phyloP scores from a whole-genome alignment of 805 yeast species.

The Vanderwaltozyma polyspora region DNA sequence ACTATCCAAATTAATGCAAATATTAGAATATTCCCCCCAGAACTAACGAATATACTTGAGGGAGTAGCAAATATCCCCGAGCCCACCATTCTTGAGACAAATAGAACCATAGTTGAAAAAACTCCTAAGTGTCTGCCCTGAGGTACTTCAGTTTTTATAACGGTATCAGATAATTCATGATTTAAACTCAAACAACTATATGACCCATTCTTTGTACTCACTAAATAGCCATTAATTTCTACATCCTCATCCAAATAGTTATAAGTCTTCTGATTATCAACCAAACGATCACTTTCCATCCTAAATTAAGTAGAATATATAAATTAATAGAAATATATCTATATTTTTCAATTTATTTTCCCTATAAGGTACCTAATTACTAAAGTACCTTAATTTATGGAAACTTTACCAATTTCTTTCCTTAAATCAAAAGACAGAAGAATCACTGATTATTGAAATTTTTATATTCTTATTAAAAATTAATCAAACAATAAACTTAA shows the following conservation, averaged over 20 bases:
- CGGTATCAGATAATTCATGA: background rate
- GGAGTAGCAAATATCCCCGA: constrained; percentile 72
- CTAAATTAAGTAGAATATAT: too few species aligned
- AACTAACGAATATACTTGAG: constrained; percentile 50
- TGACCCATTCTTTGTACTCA: background rate
- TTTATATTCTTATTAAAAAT: too few species aligned
- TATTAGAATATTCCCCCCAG: constrained; percentile 54
- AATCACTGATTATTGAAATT: too few species aligned
- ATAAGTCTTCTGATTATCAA: background rate
- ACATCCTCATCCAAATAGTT: background rate
- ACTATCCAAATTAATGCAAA: constrained; percentile 54
- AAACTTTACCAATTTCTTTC: too few species aligned
- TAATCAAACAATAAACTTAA: too few species aligned
- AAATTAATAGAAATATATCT: background rate
- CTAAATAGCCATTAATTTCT: background rate
- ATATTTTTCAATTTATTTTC: too few species aligned
- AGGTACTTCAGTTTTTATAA: constrained; percentile 30
- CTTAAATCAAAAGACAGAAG: too few species aligned
- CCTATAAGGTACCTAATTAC: too few species aligned
- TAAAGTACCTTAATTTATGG: too few species aligned
- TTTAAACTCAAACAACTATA: background rate
- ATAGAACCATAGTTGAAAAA: constrained; percentile 51
- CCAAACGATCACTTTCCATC: background rate
- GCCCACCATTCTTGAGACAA: constrained; percentile 61
- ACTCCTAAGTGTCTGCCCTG: constrained; percentile 69